Conservation (phyloP, 1,139 yeast species). For the Geotrichum histeridarum region DNA sequence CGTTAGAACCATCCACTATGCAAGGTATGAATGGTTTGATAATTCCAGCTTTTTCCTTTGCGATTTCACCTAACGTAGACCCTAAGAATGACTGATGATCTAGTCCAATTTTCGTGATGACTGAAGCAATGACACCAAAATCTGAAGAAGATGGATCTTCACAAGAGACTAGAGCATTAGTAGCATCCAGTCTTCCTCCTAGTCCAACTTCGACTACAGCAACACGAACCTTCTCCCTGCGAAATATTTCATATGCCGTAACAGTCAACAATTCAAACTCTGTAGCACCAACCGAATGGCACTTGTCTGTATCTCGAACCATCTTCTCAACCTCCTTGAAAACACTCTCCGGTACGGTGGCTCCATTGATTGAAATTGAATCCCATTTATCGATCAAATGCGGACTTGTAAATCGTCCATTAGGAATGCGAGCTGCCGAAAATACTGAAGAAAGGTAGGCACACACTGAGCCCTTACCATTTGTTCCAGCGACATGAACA, state of each 20-base stretch:
- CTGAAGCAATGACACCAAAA: conserved; percentile 47
- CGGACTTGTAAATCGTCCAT: conserved; percentile 86
- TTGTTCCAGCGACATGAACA: conserved; percentile 87
- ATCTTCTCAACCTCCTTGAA: conserved; percentile 46
- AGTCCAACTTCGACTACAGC: conserved; percentile 87
- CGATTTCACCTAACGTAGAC: conserved; percentile 55
- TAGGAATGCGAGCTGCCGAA: conserved; percentile 44
- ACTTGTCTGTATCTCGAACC: conserved; percentile 34
- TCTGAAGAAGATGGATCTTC: conserved; percentile 16
- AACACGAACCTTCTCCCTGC: conserved; percentile 51
- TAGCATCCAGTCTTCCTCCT: conserved; percentile 85
- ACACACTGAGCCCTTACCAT: conserved; percentile 90
- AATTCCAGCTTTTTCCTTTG: conserved; percentile 79
- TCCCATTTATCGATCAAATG: conserved; percentile 71
- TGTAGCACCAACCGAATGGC: conserved; percentile 54
- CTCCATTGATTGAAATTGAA: conserved; percentile 61
- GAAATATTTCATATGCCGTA: conserved; percentile 73
- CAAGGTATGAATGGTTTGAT: conserved; percentile 57
- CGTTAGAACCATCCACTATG: conserved; percentile 70
- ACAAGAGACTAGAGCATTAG: conserved; percentile 52
- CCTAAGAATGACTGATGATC: conserved; percentile 83
- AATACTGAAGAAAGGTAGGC: conserved; percentile 67
- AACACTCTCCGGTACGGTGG: conserved; percentile 46
- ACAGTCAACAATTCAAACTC: conserved; percentile 85
- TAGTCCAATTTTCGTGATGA: conserved; percentile 74